Evolutionary conservation across 495 filamentous ascomycete species (phyloP).

Genomic region (Hypoxylon perforatum): DNA sequence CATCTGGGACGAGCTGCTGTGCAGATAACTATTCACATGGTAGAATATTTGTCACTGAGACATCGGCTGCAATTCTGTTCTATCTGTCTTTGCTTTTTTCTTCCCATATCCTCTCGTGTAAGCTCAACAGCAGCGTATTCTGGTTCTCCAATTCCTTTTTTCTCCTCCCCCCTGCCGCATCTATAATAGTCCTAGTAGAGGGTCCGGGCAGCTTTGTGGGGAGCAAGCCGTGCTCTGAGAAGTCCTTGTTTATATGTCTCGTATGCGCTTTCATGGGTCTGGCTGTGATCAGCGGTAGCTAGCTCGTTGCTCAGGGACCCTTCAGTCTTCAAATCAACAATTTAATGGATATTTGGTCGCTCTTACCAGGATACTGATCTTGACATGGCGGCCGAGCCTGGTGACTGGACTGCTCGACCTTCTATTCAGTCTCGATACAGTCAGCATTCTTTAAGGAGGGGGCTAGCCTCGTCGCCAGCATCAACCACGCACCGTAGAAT

Average conservation of each 20-base stretch:
- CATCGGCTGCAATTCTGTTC: background rate
- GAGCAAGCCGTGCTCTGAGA: background rate
- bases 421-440: conserved; percentile 2
- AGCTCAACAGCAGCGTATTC: background rate
- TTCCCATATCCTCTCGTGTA: background rate
- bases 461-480: conserved; percentile 3
- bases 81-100: background rate
- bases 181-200: background rate
- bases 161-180: background rate
- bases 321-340: background rate
- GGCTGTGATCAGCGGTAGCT: conserved; percentile 1
- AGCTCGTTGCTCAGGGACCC: background rate
- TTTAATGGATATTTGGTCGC: conserved; percentile 1
- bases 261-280: background rate
- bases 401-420: conserved; percentile 6
- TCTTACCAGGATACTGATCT: background rate
- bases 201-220: conserved; percentile 12
- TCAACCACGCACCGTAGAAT: conserved; percentile 6
- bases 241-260: conserved; percentile 2
- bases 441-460: conserved; percentile 8
- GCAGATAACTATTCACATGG: background rate
- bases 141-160: background rate
- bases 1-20: background rate
- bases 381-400: conserved; percentile 20
- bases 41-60: background rate